Evolutionary conservation across 2,329 filamentous ascomycete genomes (phyloP).

Genomic region (Basipetospora chlamydospora): DNA sequence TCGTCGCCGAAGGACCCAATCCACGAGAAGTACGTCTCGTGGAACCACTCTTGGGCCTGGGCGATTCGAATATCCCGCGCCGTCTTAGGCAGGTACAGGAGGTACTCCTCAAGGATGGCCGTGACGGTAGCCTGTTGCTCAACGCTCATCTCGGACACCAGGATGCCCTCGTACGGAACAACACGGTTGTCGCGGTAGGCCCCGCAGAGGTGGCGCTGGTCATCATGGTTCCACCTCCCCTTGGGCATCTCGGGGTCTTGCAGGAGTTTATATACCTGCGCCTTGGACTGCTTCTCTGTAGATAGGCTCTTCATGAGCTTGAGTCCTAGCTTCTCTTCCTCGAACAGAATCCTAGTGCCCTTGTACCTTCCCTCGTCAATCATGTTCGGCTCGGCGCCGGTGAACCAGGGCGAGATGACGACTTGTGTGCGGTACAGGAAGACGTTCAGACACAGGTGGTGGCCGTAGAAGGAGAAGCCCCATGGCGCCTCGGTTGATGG

Average conservation of each 20-base stretch:
- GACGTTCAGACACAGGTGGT: slow-evolving; percentile 61
- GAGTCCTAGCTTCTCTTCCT: slow-evolving; percentile 51
- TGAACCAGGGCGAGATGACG: slow-evolving; percentile 60
- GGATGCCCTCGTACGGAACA: slow-evolving; percentile 58
- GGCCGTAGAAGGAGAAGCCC: slow-evolving; percentile 65
- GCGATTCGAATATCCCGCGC: slow-evolving; percentile 40
- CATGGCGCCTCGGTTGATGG: slow-evolving; percentile 45
- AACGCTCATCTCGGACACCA: slow-evolving; percentile 30
- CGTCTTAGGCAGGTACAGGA: slow-evolving; percentile 48
- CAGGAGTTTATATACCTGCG: slow-evolving; percentile 44
- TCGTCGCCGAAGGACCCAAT: slow-evolving; percentile 53
- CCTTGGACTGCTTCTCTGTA: slow-evolving; percentile 26
- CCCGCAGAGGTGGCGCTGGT: slow-evolving; percentile 64
- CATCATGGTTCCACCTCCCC: slow-evolving; percentile 66
- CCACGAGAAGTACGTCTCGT: slow-evolving; percentile 70
- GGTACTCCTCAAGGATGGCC: slow-evolving; percentile 46
- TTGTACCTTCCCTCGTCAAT: slow-evolving; percentile 50
- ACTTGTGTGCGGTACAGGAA: slow-evolving; percentile 54
- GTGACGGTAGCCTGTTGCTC: slow-evolving; percentile 40
- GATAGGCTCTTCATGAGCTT: slow-evolving; percentile 52
- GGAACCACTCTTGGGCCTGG: slow-evolving; percentile 38
- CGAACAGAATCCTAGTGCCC: slow-evolving; percentile 51
- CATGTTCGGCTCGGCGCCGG: slow-evolving; percentile 64
- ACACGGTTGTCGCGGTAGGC: slow-evolving; percentile 66
- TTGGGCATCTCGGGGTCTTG: slow-evolving; percentile 50